These are phyloP conservation scores for Cymbidium sinense DNA, from an alignment of 106 monocot species.

Conservation along the genomic window DNA sequence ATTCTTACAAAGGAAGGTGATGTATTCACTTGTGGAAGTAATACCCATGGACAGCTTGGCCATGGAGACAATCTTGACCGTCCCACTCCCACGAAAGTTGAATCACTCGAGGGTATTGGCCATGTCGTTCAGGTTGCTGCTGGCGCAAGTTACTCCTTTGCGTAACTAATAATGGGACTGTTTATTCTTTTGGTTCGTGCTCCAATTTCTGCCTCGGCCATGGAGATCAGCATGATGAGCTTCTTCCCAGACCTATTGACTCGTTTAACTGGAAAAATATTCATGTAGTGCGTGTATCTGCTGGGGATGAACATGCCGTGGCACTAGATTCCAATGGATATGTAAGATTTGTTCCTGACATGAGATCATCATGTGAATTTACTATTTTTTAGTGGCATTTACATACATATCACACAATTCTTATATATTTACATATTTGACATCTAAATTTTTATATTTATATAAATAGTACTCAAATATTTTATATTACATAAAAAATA, in stretches of 20 bases:
- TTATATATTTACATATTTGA: no score
- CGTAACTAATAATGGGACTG: conserved; percentile 70
- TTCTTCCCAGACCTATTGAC: conserved; percentile 68
- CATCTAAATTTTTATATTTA: no score
- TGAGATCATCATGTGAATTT: not conserved
- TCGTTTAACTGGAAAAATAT: conserved; percentile 64
- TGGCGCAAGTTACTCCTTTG: conserved; percentile 80
- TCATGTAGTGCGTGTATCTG: conserved; percentile 78
- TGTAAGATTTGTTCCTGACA: conserved; percentile 29
- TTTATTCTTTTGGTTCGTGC: conserved; percentile 90
- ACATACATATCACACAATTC: no score
- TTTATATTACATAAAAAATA: no score
- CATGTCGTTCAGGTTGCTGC: conserved; percentile 79
- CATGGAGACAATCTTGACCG: conserved; percentile 77
- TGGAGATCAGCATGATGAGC: conserved; percentile 84
- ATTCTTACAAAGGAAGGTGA: conserved; percentile 56
- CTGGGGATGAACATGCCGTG: conserved; percentile 98
- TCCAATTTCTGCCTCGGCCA: conserved; percentile 96
- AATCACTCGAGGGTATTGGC: conserved; percentile 38
- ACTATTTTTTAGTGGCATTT: not conserved
- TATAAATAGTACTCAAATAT: no score
- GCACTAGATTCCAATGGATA: conserved; percentile 87
- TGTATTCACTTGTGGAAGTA: conserved; percentile 87
- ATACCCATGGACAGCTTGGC: conserved; percentile 93
- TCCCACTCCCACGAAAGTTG: conserved; percentile 57